Base-by-base conservation (phyloP, 352 stramenopile genomes). In the Phytophthora cactorum region DNA sequence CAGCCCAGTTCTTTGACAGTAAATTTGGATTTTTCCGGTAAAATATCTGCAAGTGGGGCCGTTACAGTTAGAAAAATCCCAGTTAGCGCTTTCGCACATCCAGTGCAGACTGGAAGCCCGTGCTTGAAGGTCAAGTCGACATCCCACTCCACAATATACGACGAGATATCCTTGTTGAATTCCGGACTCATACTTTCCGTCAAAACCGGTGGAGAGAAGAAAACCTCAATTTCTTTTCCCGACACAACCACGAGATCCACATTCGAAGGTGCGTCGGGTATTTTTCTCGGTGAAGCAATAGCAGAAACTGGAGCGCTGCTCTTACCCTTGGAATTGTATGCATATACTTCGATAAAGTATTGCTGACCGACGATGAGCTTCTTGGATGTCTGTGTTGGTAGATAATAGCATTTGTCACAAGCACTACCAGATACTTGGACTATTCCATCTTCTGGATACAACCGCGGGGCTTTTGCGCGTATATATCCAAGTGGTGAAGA, bases 61-160 rank as follows among this genome's bases (percentile, higher is more conserved):
- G 82, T 77, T 5, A 88, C 73, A 1, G 64, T 79, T 28, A 93
- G 43, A 17, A 63, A 41, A 1, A 77, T 81, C 1, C 54, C 70
- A 31, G 73, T 77, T 27, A 93, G 74, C 17, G 74, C 55, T 9
- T 65, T 72, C 0, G 75, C 83, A 44, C 86, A 95, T 1, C 38
- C 59, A 0, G 63, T 31, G 43, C 86, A 95, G 22, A 91, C 70
- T 25, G 68, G 62, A 0, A 82, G 74, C 0, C 82, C 84, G 46
- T 93, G 86, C 51, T 82, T 87, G 49, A 97, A 97, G 6, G 79
- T 73, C 28, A 72, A 64, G 1, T 57, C 63, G 15, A 82, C 75
- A 57, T 97, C 90, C 91, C 92, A 98, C 72, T 98, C 91, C 6
- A 97, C 75, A 51, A 94, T 85, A 65, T 97, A 98, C 1, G 83